These are phyloP conservation scores for Coemansia sp. DNA, from an alignment of 192 early-diverging fungal species.

Conservation along the genomic window DNA sequence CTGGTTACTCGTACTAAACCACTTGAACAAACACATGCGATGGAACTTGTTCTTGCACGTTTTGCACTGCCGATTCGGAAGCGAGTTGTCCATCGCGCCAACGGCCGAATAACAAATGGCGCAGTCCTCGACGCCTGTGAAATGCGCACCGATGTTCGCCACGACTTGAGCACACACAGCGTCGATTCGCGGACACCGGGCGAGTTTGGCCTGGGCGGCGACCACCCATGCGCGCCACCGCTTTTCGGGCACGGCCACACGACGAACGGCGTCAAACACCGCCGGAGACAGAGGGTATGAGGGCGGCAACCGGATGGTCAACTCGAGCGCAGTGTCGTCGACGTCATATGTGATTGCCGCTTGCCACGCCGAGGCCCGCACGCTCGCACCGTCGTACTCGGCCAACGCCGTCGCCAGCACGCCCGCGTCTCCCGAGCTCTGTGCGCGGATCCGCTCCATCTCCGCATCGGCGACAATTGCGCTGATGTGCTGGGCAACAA, in stretches of 20 bases:
- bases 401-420: slow-evolving; percentile 25
- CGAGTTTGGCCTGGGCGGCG: slow-evolving; percentile 53
- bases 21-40: slow-evolving; percentile 88
- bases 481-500: slow-evolving; percentile 22
- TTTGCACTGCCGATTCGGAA: slow-evolving; percentile 86
- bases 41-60: slow-evolving; percentile 98
- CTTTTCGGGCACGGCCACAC: slow-evolving; percentile 52
- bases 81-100: slow-evolving; percentile 76
- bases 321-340: slow-evolving; percentile 52
- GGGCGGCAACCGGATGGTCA: slow-evolving; percentile 46
- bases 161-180: slow-evolving; percentile 77
- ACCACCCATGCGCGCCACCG: slow-evolving; percentile 57
- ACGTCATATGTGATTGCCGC: slow-evolving; percentile 40
- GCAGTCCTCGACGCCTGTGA: slow-evolving; percentile 97
- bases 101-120: slow-evolving; percentile 97
- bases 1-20: slow-evolving; percentile 69
- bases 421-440: slow-evolving; percentile 1
- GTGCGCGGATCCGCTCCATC: slow-evolving; percentile 24
- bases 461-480: slow-evolving; percentile 14
- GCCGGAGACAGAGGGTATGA: slow-evolving; percentile 49
- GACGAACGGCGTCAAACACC: slow-evolving; percentile 37
- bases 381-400: slow-evolving; percentile 37
- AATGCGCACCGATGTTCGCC: slow-evolving; percentile 86
- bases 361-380: slow-evolving; percentile 22
- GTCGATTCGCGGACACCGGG: slow-evolving; percentile 77